These are phyloP conservation scores for Claviceps lovelessii DNA, from an alignment of 2,329 filamentous ascomycete genomes.

Conservation along the genomic window DNA sequence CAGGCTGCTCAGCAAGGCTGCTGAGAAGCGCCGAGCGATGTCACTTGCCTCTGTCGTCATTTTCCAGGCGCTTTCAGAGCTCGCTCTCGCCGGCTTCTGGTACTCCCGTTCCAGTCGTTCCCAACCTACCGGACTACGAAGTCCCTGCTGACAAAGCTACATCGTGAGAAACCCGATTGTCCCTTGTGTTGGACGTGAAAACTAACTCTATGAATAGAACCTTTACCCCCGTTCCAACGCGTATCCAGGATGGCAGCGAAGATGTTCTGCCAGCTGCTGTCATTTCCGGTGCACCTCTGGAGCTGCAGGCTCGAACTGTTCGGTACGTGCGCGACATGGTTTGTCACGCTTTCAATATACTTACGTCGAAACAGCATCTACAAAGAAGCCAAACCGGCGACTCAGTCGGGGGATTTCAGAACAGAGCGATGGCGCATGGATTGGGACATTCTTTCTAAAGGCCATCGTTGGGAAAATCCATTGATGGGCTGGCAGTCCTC, in stretches of 20 bases:
- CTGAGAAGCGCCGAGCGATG: constrained; percentile 31
- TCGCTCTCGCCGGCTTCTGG: constrained; percentile 28
- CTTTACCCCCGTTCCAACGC: constrained; percentile 82
- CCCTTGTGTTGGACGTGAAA: too few species aligned
- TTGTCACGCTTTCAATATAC: neutral
- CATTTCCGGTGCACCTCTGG: constrained; percentile 81
- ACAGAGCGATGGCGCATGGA: constrained; percentile 89
- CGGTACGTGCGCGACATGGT: constrained; percentile 43
- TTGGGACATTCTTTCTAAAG: constrained; percentile 87
- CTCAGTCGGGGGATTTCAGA: constrained; percentile 84
- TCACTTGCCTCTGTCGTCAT: constrained; percentile 24
- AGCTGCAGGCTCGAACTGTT: constrained; percentile 86
- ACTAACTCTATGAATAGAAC: constrained; percentile 36
- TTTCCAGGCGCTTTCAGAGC: constrained; percentile 42
- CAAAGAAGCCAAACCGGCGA: constrained; percentile 82
- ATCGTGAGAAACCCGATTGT: constrained; percentile 44
- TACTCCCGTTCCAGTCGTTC: constrained; percentile 22
- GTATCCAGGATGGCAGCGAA: constrained; percentile 84
- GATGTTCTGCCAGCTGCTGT: constrained; percentile 66
- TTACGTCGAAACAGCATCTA: constrained; percentile 54
- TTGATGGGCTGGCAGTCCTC: constrained; percentile 98
- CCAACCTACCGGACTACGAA: constrained; percentile 67
- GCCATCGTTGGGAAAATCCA: constrained; percentile 95
- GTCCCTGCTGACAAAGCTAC: constrained; percentile 75
- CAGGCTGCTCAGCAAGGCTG: constrained; percentile 36